Evolutionary conservation across 305 asterid genomes (phyloP), one percentile per base, ranked within the genome.

Genomic region (Fraxinus angustifolia): DNA sequence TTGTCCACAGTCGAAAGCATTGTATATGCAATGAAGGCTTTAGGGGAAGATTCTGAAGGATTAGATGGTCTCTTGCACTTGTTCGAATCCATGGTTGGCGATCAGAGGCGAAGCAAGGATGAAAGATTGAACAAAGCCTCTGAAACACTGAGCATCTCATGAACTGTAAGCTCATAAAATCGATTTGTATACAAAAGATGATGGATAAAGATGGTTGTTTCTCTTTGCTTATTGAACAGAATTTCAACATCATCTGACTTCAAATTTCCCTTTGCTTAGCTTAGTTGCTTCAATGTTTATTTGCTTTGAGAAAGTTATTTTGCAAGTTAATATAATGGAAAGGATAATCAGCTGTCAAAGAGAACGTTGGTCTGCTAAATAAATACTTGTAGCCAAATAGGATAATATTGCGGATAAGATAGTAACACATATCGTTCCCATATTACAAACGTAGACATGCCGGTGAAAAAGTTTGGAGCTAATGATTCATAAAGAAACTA

Each of bases 1-100:
- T 82, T 95, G 91, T 93, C 99, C n/a, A 90, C 97, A 2, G 92
- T 95, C 75, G 97, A 95, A 87, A 95, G 99, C 86, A 89, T 95
- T 73, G 98, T 95, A 8, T 91, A 91, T 75, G 96, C 97, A 35
- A 85, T 93, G 89, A 92, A 91, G 86, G 98, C 90, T 16, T 42
- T 90, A 6, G 97, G 95, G 6, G 88, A 90, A 77, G 88, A 89
- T 73, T 65, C 73, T 1, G 88, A 87, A 48, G 95, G 92, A 67
- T 88, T 95, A 84, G 97, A 92, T 83, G 82, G 88, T 72, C 85
- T 95, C 8, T 86, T 95, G 83, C 88, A 92, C 40, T 93, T 93
- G 74, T 95, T 95, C 83, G 93, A 88, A 75, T 91, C 97, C 78
- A 95, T 95, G 99, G 89, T 95, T 56, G 93, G 90, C 28, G 95